These are phyloP conservation scores for Ramalina intermedia DNA, from an alignment of 495 filamentous ascomycete species.

Conservation along the genomic window DNA sequence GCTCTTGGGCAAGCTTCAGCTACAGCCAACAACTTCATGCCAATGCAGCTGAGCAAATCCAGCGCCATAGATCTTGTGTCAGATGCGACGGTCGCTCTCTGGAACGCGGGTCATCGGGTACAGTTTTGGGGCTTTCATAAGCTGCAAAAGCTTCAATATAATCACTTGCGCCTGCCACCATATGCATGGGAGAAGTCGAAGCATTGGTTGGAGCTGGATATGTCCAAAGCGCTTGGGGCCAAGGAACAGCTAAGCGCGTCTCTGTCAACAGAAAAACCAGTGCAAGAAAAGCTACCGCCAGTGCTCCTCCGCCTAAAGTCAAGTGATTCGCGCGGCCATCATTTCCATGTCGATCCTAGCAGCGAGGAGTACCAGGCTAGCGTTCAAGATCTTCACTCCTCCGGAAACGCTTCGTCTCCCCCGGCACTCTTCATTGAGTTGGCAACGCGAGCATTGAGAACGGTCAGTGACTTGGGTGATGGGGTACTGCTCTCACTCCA, in stretches of 20 bases:
- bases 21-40: slow-evolving; percentile 1
- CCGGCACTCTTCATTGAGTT: slow-evolving; percentile 4
- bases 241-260: too few relatives aligned
- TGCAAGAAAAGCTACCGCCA: background rate
- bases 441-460: slow-evolving; percentile 1
- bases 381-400: slow-evolving; percentile 1
- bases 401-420: background rate
- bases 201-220: slow-evolving; percentile 23
- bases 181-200: slow-evolving; percentile 23
- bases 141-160: slow-evolving; percentile 3
- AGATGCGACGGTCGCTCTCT: slow-evolving; percentile 19
- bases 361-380: slow-evolving; percentile 5
- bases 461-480: background rate
- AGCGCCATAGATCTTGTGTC: slow-evolving; percentile 2
- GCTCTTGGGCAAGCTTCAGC: slow-evolving; percentile 9
- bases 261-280: background rate
- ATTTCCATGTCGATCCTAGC: slow-evolving; percentile 5
- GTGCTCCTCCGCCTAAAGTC: background rate
- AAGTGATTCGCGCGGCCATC: background rate
- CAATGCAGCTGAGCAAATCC: slow-evolving; percentile 6
- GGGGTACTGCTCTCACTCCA: background rate
- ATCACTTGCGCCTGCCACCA: slow-evolving; percentile 18
- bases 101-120: slow-evolving; percentile 14
- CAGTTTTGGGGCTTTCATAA: slow-evolving; percentile 24
- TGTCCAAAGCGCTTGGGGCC: background rate